These are phyloP conservation scores for Malassezia pachydermatis DNA, from an alignment of 1,284 basidiomycete genomes.

Conservation along the genomic window DNA sequence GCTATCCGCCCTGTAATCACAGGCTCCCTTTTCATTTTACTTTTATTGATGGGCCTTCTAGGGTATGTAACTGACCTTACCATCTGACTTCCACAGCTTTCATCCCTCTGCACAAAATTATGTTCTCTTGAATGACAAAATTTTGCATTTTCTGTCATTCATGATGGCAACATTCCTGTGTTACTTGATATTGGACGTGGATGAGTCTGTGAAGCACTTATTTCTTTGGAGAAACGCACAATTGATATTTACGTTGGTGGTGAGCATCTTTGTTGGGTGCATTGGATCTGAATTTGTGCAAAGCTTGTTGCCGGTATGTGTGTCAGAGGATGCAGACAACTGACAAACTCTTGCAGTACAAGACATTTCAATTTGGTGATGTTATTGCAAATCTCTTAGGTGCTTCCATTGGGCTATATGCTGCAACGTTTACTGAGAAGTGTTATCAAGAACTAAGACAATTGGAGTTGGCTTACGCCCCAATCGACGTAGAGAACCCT, in stretches of 20 bases:
- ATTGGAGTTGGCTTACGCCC: conserved; percentile 30
- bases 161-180: conserved; percentile 66
- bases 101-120: conserved; percentile 31
- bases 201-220: conserved; percentile 54
- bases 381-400: conserved; percentile 72
- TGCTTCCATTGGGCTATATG: conserved; percentile 61
- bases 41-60: conserved; percentile 34
- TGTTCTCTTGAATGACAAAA: conserved; percentile 68
- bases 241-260: conserved; percentile 59
- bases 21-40: conserved; percentile 25
- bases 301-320: conserved; percentile 59
- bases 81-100: conserved; percentile 20
- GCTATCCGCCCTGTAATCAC: conserved; percentile 35
- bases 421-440: conserved; percentile 29
- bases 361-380: conserved; percentile 68
- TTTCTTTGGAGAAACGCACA: conserved; percentile 74
- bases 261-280: conserved; percentile 54
- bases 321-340: neutral
- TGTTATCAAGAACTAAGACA: conserved; percentile 26
- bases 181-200: conserved; percentile 76
- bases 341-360: conserved; percentile 50
- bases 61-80: conserved; percentile 12
- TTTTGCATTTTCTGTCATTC: conserved; percentile 74
- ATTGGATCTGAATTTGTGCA: conserved; percentile 77
- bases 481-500: conserved; percentile 27